Conservation (phyloP, 345 rosid species). For the Erodium maritimum region DNA sequence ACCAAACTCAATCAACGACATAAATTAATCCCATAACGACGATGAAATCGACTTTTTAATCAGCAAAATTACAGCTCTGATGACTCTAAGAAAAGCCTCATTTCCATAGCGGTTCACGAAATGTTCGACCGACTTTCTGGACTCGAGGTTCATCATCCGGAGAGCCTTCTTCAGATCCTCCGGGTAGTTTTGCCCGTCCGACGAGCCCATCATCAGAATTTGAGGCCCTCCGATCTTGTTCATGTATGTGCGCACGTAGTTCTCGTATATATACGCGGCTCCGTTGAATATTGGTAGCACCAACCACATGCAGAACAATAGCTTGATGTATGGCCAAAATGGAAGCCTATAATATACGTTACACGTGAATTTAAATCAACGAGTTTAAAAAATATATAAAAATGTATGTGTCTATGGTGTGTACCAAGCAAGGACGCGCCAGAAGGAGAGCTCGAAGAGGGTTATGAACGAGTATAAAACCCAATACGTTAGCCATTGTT, state of each 20-base stretch:
- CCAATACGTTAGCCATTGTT: constrained; percentile 97
- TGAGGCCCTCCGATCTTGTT: constrained; percentile 28
- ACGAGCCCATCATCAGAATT: background rate
- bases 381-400: too few relatives aligned
- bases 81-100: constrained; percentile 63
- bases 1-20: background rate
- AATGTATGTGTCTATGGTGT: background rate
- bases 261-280: constrained; percentile 71
- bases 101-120: constrained; percentile 65
- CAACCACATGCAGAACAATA: constrained; percentile 69
- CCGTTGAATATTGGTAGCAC: constrained; percentile 81
- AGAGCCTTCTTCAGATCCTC: constrained; percentile 58
- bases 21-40: background rate
- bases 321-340: constrained; percentile 75
- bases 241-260: constrained; percentile 47
- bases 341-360: constrained; percentile 73
- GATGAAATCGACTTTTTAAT: background rate
- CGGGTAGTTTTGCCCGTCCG: constrained; percentile 26
- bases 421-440: constrained; percentile 67
- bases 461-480: constrained; percentile 73
- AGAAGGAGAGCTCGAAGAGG: constrained; percentile 60
- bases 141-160: constrained; percentile 90
- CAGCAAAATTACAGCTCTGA: constrained; percentile 45
- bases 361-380: too few relatives aligned
- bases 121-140: constrained; percentile 56